Base-by-base conservation (phyloP, 2,329 filamentous ascomycete genomes). In the Dothideomycetidae sp. region DNA sequence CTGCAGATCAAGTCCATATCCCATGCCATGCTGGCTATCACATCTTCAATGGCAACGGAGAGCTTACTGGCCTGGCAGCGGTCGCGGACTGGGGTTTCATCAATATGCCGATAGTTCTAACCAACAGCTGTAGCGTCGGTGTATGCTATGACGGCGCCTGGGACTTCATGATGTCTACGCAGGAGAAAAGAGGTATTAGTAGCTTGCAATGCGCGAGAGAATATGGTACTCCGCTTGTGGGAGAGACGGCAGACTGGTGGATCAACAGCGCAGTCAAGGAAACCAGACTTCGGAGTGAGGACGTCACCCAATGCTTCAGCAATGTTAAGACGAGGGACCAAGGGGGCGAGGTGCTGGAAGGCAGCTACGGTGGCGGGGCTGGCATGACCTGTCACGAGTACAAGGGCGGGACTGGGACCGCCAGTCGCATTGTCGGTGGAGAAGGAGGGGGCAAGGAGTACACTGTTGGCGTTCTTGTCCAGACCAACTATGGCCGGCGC, bases 331-430 rank as follows among this genome's bases (percentile, higher is more conserved):
- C 79, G 52, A 73, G 73, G 0, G 73, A 71, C 46, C 67, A 68
- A 1, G 76, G 76, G 2, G 76, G 75, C 12, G 73, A 59, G 1
- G 73, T 80, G 1, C 54, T 56, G 2, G 75, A 81, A 53, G 76
- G 76, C 0, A 73, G 71, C 46, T 67, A 66, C 2, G 76, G 76
- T 3, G 76, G 76, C 12, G 76, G 76, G n/a, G 75, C 74, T 0
- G 75, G 74, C 10, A 78, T 79, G 73, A 64, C 73, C 26, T 76
- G 71, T 48, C 72, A 78, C 48, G 67, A 66, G 44, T 77, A 73
- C 59, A 78, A 79, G 51, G 76, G 73, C 23, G 75, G 76, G 0
- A 81, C 75, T 0, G 75, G 75, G 1, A 74, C 67, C 1, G 68
- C 68, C 46, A 74, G 67, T 33, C 65, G 76, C 15, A 45, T 72